These are phyloP conservation scores for Candida glaebosa DNA, from an alignment of 805 yeast species.

Conservation along the genomic window DNA sequence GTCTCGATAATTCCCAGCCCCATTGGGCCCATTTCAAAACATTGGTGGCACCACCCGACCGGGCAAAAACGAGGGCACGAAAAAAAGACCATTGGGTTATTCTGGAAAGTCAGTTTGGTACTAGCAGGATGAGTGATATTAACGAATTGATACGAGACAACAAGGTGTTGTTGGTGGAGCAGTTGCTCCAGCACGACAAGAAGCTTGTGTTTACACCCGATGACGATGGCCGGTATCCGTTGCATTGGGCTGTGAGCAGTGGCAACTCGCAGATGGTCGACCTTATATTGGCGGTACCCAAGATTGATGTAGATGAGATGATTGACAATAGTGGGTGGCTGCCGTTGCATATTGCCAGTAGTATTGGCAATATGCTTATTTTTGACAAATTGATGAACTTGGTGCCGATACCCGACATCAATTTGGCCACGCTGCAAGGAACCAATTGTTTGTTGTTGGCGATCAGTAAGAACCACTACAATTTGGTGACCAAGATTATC, in stretches of 20 bases:
- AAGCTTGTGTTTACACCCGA: slow-evolving; percentile 49
- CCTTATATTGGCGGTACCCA: slow-evolving; percentile 26
- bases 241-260: slow-evolving; percentile 85
- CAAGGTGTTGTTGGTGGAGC: slow-evolving; percentile 48
- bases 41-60: background rate
- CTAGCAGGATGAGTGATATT: slow-evolving; percentile 20
- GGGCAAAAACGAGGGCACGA: background rate
- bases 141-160: slow-evolving; percentile 70
- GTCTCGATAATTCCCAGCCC: no score
- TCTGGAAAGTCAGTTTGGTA: no score
- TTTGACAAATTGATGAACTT: slow-evolving; percentile 45
- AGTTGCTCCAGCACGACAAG: slow-evolving; percentile 49
- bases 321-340: slow-evolving; percentile 85
- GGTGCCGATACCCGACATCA: slow-evolving; percentile 56
- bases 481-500: slow-evolving; percentile 52
- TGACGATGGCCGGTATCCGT: slow-evolving; percentile 72
- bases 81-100: no score
- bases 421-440: slow-evolving; percentile 62
- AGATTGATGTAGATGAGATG: slow-evolving; percentile 63
- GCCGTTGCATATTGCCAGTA: slow-evolving; percentile 76
- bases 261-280: slow-evolving; percentile 52
- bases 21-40: background rate
- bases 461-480: slow-evolving; percentile 60
- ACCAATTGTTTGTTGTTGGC: slow-evolving; percentile 76
- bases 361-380: slow-evolving; percentile 62